Conservation (phyloP, 192 early-diverging fungal genomes). For the Helicostylum pulchrum region DNA sequence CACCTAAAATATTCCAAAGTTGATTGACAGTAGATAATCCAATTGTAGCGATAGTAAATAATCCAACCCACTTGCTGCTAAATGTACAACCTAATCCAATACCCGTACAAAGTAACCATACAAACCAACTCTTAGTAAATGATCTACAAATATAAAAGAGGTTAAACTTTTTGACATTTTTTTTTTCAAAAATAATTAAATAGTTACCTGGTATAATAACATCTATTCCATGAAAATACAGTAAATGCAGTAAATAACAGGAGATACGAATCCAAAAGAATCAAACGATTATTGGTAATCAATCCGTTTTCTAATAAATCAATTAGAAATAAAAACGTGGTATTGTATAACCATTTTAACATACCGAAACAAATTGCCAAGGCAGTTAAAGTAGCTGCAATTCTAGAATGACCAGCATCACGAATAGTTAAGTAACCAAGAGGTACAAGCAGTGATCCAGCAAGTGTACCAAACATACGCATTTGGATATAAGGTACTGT, state of each 20-base stretch:
- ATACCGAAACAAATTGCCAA: conserved; percentile 76
- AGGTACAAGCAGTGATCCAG: conserved; percentile 76
- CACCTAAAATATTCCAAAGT: conserved; percentile 82
- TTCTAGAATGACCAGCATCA: conserved; percentile 70
- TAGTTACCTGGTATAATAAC: conserved; percentile 51
- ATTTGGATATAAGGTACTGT: conserved; percentile 86
- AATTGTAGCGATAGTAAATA: conserved; percentile 84
- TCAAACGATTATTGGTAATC: conserved; percentile 84
- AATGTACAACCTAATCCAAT: conserved; percentile 66
- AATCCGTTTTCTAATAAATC: conserved; percentile 72
- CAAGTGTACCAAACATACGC: conserved; percentile 69
- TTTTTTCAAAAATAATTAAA: not conserved
- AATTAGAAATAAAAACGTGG: not conserved
- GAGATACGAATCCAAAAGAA: conserved; percentile 87
- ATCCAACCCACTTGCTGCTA: conserved; percentile 93
- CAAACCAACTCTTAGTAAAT: conserved; percentile 77
- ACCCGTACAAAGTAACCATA: conserved; percentile 83
- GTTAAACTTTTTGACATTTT: not conserved
- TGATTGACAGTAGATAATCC: conserved; percentile 82
- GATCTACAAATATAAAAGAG: conserved; percentile 38
- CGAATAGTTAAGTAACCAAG: conserved; percentile 79
- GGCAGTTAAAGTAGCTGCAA: conserved; percentile 71
- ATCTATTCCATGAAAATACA: conserved; percentile 81
- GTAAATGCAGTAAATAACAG: conserved; percentile 81
- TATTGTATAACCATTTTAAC: conserved; percentile 8